Evolutionary conservation across 805 yeast species (phyloP), one percentile per base, ranked within the genome.

Genomic region (Suhomyces sp.): DNA sequence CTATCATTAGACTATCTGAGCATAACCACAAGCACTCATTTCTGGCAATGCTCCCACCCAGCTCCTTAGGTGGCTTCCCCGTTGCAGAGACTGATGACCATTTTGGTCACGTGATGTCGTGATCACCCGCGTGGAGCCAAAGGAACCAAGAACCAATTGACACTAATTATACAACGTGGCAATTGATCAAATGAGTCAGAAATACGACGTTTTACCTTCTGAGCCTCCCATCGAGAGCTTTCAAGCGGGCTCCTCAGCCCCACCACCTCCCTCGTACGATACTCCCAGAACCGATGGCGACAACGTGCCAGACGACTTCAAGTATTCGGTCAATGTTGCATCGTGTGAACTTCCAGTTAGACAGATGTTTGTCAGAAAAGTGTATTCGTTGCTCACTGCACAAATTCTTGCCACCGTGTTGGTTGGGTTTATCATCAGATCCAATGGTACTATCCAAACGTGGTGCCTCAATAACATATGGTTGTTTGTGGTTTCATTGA

Each of bases 271-370:
- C n/a, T 49, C 57, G 6, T 65, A 65, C 51, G 57, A 49, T 31
- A 48, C 54, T 3, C 67, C 71, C 15, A 59, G 75, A 51, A 48
- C 51, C 9, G 69, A 56, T 7, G 76, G 68, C 8, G 75, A 71
- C 55, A 68, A 71, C 56, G 63, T 80, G 46, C 86, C 87, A 4
- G 88, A 90, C 60, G 96, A 89, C 69, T 90, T 90, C 81, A 90
- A 90, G 67, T 89, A 86, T 68, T 82, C 87, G 35, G 87, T 87
- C 6, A 79, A 81, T 49, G 96, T 90, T 23, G 82, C 90, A 3
- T 84, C 87, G 31, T 89, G 96, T 69, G 88, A 87, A 54, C 72
- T 88, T 49, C 83, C 87, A 13, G 77, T 90, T 40, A 82, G 97
- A 60, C 88, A 86, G 58, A 78, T 84, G 66, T 90, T 90, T 61